Evolutionary conservation across 78 protist genomes (phyloP).

Genomic region (Emiliania huxleyi): DNA sequence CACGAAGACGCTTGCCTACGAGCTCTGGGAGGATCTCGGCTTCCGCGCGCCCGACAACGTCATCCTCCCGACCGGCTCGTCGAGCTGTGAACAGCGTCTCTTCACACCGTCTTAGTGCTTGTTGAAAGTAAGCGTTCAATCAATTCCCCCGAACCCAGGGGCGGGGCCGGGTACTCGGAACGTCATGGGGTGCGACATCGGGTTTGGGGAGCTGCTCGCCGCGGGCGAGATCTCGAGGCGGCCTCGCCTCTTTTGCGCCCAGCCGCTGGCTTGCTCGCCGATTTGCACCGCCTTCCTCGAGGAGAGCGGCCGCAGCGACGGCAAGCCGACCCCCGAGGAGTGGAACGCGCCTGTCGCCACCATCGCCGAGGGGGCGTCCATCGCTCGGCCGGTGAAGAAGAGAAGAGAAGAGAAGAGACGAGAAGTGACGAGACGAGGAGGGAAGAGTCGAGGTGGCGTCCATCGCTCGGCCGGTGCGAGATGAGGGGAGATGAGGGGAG

Average conservation of each 20-base stretch:
- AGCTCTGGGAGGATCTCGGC: constrained; percentile 34
- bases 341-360: neutral
- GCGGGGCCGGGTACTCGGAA: no score
- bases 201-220: neutral
- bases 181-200: neutral
- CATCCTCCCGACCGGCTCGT: neutral
- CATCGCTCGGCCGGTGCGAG: no score
- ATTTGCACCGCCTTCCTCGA: neutral
- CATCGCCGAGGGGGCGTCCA: neutral
- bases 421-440: no score
- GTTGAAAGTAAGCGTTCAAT: no score
- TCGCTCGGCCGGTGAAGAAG: neutral
- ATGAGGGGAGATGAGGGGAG: no score
- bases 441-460: no score
- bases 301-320: neutral
- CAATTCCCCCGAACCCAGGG: no score
- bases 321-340: neutral
- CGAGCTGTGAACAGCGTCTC: no score
- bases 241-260: neutral
- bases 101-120: no score
- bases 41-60: constrained; percentile 18
- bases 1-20: constrained; percentile 22
- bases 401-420: no score
- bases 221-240: neutral
- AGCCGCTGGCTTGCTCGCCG: neutral